A percentile compares a stretch with the other conserved stretches of the same genome.
These are phyloP conservation scores for Vaccinium macrocarpon DNA, from an alignment of 148 eudicot genomes.

Conservation along the genomic window DNA sequence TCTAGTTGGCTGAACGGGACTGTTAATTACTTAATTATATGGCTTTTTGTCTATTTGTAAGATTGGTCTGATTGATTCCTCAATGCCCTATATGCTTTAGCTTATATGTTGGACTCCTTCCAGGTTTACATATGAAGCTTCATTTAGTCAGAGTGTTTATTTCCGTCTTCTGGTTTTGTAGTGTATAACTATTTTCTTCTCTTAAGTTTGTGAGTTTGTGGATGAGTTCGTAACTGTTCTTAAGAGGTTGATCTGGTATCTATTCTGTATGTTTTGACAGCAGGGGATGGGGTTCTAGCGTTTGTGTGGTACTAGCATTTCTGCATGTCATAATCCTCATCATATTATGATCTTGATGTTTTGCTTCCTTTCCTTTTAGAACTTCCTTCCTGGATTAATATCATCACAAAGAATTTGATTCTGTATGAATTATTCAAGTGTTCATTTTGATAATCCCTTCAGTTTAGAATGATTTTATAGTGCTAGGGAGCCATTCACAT, in stretches of 20 bases:
- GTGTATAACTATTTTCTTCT: neutral
- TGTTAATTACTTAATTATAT: neutral
- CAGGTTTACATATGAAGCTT: neutral
- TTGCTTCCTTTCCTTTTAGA: neutral
- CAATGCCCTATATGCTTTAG: neutral
- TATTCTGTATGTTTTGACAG: neutral
- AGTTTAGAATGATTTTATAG: neutral
- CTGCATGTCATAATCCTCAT: neutral
- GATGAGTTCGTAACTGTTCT: neutral
- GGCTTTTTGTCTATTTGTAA: neutral
- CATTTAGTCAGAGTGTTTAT: neutral
- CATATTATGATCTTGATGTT: neutral
- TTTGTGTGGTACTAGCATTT: neutral
- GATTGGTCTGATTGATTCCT: neutral
- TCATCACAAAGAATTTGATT: neutral
- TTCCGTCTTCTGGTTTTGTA: neutral
- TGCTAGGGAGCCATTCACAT: conserved; percentile 1
- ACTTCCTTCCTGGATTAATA: neutral
- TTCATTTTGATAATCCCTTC: conserved; percentile 13
- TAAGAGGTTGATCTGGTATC: conserved; percentile 4
- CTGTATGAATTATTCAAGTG: neutral
- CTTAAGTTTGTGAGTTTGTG: neutral
- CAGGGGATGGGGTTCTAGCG: neutral
- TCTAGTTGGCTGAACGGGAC: neutral
- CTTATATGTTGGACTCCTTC: neutral